Evolutionary conservation across 1,284 basidiomycete species (phyloP).

Genomic region (Taiwanofungus camphoratus): DNA sequence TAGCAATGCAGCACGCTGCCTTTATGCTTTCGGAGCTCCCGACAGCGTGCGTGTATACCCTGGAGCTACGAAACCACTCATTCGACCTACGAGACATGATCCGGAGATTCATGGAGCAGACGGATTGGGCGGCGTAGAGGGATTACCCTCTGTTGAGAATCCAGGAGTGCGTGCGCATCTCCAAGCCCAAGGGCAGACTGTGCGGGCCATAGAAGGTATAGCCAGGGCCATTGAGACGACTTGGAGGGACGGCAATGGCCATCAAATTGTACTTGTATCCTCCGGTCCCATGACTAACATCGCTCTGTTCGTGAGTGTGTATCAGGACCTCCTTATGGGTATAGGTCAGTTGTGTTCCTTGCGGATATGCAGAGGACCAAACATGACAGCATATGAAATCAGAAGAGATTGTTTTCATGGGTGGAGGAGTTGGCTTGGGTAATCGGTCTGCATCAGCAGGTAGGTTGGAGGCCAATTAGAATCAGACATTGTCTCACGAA

Average conservation of each 20-base stretch:
- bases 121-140: constrained; percentile 77
- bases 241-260: constrained; percentile 50
- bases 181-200: constrained; percentile 33
- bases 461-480: constrained; percentile 22
- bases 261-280: constrained; percentile 62
- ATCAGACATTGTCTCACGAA: constrained; percentile 1
- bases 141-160: constrained; percentile 47
- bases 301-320: constrained; percentile 67
- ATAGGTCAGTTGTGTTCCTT: constrained; percentile 28
- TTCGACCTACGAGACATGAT: constrained; percentile 33
- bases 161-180: constrained; percentile 45
- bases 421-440: constrained; percentile 80
- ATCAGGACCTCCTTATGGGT: constrained; percentile 63
- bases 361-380: neutral
- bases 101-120: constrained; percentile 76
- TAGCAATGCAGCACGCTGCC: constrained; percentile 67
- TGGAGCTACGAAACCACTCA: constrained; percentile 63
- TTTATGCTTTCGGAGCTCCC: constrained; percentile 63
- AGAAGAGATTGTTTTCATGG: constrained; percentile 83
- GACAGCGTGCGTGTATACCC: constrained; percentile 53
- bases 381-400: neutral
- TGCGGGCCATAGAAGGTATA: constrained; percentile 64
- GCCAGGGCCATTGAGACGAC: constrained; percentile 44
- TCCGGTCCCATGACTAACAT: constrained; percentile 84
- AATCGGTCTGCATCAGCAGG: constrained; percentile 73